Base-by-base conservation (phyloP, 2,329 filamentous ascomycete genomes). In the Aspergillus melleus region DNA sequence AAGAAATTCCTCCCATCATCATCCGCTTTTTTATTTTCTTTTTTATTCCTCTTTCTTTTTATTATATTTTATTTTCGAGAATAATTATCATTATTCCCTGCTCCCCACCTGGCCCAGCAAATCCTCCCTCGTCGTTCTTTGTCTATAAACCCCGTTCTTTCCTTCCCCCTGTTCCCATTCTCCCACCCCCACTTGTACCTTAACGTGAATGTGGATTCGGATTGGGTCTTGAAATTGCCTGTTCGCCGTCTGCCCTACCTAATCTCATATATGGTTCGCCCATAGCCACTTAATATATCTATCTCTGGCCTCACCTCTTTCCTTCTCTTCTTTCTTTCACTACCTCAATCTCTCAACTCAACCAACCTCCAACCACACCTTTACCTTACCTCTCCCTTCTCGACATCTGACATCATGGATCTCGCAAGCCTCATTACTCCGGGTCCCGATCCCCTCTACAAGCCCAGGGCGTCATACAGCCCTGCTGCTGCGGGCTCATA, bases 401-500 rank as follows among this genome's bases (percentile, higher is more conserved):
- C 30, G 11, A 9, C 49, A 49, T 11, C 46, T 32, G 36, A 46
- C 65, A 70, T 55, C 61, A 75, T 75, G 73, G 72, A 75, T 70
- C 68, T 75, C 64, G 71, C 73, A 55, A 73, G 59, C 61, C 70
- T 75, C 22, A 69, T 75, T 55, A 65, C 69, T 19, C 66, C 69
- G 59, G 69, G 61, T 24, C 60, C 61, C 26, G 64, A 58, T 46
- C 66, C 70, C 46, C 22, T 60, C 42, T 44, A 61, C 58, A 61
- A 61, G 59, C 59, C 65, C 4, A 49, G 61, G 51, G 49, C 59
- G 16, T 58, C 59, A 4, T 62, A 67, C 52, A 67, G 64, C 32
- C 62, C 64, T 46, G 60, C 63, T 39, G 52, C 55, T 16, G 42
- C 56, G 49, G 54, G 58, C 53, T 69, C 65, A 12, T 72, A 70